Base-by-base conservation (phyloP, 192 early-diverging fungal genomes). In the Chytriomyces sp. region DNA sequence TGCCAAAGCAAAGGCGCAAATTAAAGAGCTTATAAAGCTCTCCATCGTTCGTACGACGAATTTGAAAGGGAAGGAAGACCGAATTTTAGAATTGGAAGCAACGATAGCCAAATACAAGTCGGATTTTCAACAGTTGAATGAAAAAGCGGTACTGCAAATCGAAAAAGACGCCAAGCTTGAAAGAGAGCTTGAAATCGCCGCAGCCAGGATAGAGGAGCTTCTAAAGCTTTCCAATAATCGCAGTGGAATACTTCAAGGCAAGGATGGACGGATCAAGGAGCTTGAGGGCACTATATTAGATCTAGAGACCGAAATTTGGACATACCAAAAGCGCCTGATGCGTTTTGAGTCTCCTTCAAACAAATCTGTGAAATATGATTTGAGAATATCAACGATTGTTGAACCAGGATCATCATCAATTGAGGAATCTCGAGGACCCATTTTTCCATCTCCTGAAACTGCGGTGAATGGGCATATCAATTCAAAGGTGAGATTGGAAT, bases 11-110 rank as follows among this genome's bases (percentile, higher is more conserved):
- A 70, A 70, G 41, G 33, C 25, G 7, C 54, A 40, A 34, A 59
- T 70, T 38, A 57, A 70, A 8, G 68, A 70, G 33, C 68, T 70
- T 19, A 59, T 70, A 28, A 70, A 70, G 40, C 39, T 59, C 4
- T 70, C 57, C 7, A 38, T 70, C 31, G 68, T 70, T 6, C 31
- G 68, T 10, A 59, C 68, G 28, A 70, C 68, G 4, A 57, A 59
- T 31, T 40, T 70, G 36, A 57, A 70, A 41, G 68, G 55, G 8
- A 70, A 70, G 31, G 68, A 70, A 34, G 68, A 57, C 2, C 52
- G 68, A 38, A 55, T 55, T 38, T 8, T 31, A 6, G 68, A 70
- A 5, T 28, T 70, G 57, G 68, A 70, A 31, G 44, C 22, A 22
- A 22, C 12, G n/a, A n/a, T n/a, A n/a, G n/a, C n/a, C n/a, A n/a